Conservation (phyloP, 106 monocot genomes). For the Triglochin maritima region DNA sequence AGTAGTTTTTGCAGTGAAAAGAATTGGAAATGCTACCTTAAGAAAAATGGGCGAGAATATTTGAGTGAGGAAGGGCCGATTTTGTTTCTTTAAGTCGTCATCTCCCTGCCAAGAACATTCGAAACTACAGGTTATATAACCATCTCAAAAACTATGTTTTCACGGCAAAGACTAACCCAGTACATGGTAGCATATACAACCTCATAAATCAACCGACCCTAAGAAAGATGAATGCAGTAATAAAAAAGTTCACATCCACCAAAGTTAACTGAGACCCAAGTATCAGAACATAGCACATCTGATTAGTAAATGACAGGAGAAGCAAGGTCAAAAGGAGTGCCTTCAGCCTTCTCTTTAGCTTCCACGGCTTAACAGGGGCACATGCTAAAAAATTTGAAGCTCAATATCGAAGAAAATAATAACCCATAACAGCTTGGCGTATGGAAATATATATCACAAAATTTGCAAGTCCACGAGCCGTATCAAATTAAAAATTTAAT, state of each 20-base stretch:
- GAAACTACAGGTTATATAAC: not conserved
- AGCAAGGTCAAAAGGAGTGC: too few species aligned
- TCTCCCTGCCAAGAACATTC: constrained; percentile 21
- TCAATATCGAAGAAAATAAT: too few species aligned
- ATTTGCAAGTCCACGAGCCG: not conserved
- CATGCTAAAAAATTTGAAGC: too few species aligned
- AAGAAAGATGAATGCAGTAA: not conserved
- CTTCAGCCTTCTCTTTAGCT: too few species aligned
- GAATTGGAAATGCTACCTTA: constrained; percentile 31
- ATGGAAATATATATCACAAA: not conserved
- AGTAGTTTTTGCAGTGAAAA: not conserved
- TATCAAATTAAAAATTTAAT: not conserved
- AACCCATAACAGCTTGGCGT: too few species aligned
- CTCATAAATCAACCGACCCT: not conserved
- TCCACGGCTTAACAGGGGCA: too few species aligned
- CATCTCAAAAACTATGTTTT: not conserved
- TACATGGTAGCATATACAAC: not conserved
- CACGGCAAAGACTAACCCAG: not conserved
- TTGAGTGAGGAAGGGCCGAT: constrained; percentile 57
- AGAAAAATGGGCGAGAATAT: constrained; percentile 88
- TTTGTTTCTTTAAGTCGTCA: constrained; percentile 70
- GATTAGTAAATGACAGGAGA: too few species aligned
- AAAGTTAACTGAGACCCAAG: not conserved
- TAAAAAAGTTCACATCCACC: not conserved
- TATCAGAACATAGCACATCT: not conserved